Evolutionary conservation across 768 basidiomycete species (phyloP), one percentile per base, ranked within the genome.

Genomic region (Chalciporus piperatus): DNA sequence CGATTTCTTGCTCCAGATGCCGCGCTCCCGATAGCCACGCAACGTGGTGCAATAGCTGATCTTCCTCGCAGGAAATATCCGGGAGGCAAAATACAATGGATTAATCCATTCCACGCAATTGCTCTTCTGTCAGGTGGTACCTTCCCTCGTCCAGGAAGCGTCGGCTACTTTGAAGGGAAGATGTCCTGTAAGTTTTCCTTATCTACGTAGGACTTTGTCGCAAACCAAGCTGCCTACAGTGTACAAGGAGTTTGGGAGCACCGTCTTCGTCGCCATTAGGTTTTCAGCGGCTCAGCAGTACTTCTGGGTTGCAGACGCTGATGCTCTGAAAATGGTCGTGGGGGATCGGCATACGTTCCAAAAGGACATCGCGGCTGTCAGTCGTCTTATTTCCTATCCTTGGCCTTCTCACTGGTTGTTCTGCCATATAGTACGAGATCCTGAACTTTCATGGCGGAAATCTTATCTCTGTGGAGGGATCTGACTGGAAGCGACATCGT

Each of bases 401-500:
- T n/a, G 1, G 16, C n/a, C 14, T 37, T 9, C n/a, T 37, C 16
- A 37, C n/a, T 37, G 6, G 35, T 37, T n/a, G n/a, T 37, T 7
- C 16, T 35, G 7, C 6, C 33, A 1, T 35, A 9, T 37, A 70
- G 64, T 78, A 78, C 45, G 72, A 75, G 46, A 51, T 70, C 0
- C 37, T 79, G 43, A 74, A 75, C 45, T 70, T 79, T 37, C 78
- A 75, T n/a, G 80, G 80, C 1, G 52, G 50, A 19, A 80, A 76
- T 56, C 48, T 82, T 3, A 57, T 80, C 22, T 70, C 73, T 5
- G 58, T 61, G 0, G 77, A 77, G 45, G 76, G 72, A 6, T 47
- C 70, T 0, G 71, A 75, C n/a, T 81, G 79, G 78, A 74, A 74
- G 45, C 67, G 76, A 2, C 78, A 79, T 54, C 69, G 76, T 39